Evolutionary conservation across 2,329 filamentous ascomycete species (phyloP), one percentile per base, ranked within the genome.

Genomic region (Alternaria sp.): DNA sequence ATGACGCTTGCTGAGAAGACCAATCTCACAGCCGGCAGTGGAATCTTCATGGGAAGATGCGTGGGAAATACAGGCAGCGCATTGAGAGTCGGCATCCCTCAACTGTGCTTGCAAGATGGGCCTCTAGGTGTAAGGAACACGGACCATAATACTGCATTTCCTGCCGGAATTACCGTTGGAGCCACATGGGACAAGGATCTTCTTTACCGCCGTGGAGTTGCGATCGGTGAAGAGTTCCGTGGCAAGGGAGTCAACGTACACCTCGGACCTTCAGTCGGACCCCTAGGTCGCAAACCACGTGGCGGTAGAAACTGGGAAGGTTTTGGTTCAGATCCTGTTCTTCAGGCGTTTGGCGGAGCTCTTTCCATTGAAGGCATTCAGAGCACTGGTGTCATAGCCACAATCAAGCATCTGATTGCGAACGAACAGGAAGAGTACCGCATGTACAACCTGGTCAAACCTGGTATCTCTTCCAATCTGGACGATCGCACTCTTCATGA

Each of bases 1-100:
- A 92, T 94, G 91, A 94, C 91, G 0, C 78, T 94, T 57, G 91
- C 90, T 2, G 92, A 94, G 75, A 94, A 94, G 80, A 89, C 90
- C 4, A 94, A 93, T 72, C 84, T 93, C 53, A 93, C 90, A 0
- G 86, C 86, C 1, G 91, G 91, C 4, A 89, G 86, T 1, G 91
- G 91, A 1, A 84, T 89, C 43, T 90, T 84, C 65, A 93, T 93
- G 91, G 90, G 83, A 32, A 65, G 74, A 40, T 95, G 92, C 67
- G 89, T 90, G 22, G 92, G 92, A 40, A 93, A 94, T 70, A 91
- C 90, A 0, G 91, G 91, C 11, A 91, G 89, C 60, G 90, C 89
- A 2, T 76, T 81, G 16, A 86, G 92, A 7, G 84, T 94, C 16
- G 90, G 90, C 2, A 90, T 94, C 62, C 89, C 90, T 2, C 87